Percentiles rank a stretch among this genome's conserved stretches.
phyloP scores from a whole-genome alignment of 208 protist genomes.

The Naegleria fowleri region DNA sequence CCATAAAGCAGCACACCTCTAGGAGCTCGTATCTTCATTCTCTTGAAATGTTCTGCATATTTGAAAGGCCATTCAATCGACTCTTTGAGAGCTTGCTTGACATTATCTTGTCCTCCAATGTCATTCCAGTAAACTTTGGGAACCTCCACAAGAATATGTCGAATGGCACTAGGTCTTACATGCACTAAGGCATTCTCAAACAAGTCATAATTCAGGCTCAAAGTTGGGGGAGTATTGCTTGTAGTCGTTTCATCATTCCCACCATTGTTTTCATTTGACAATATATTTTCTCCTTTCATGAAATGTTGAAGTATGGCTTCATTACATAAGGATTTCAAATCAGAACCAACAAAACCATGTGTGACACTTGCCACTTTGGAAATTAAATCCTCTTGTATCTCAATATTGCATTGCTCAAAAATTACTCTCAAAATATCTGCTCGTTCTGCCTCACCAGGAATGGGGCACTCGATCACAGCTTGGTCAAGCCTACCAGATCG shows the following conservation, averaged over 20 bases:
- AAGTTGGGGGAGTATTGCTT: background rate
- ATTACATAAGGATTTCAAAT: constrained; percentile 44
- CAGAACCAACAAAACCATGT: constrained; percentile 58
- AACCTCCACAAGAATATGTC: constrained; percentile 65
- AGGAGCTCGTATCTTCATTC: constrained; percentile 83
- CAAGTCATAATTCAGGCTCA: constrained; percentile 39
- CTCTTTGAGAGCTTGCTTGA: constrained; percentile 77
- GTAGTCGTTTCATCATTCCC: background rate
- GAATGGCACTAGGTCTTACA: constrained; percentile 73
- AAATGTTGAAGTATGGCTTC: constrained; percentile 33
- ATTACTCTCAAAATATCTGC: background rate
- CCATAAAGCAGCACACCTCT: constrained; percentile 83
- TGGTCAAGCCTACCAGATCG: constrained; percentile 7
- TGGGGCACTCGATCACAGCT: background rate
- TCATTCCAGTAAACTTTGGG: constrained; percentile 79
- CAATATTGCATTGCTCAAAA: background rate
- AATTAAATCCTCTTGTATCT: constrained; percentile 22
- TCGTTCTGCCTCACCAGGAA: background rate
- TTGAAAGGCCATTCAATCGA: constrained; percentile 78
- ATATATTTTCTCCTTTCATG: background rate
- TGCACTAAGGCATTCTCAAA: constrained; percentile 70
- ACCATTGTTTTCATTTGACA: background rate
- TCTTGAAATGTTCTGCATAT: constrained; percentile 73
- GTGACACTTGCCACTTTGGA: constrained; percentile 40
- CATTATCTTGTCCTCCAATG: constrained; percentile 83